phyloP scores from a whole-genome alignment of 2,329 filamentous ascomycete species.

The Pseudogymnoascus sp. region DNA sequence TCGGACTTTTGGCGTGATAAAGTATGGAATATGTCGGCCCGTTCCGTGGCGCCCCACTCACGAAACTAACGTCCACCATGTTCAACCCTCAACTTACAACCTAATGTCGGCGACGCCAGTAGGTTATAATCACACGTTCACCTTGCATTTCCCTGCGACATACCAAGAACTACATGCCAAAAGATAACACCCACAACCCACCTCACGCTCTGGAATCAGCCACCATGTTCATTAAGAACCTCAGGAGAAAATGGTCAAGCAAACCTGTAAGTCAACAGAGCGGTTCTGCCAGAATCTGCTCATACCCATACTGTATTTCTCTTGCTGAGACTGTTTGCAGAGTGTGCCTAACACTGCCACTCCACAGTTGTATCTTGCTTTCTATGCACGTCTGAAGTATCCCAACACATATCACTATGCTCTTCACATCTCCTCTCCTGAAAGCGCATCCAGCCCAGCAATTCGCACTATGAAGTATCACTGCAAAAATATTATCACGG shows the following conservation, averaged over 20 bases:
- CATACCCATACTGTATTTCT: not conserved
- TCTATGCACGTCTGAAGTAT: not conserved
- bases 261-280: not conserved
- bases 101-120: not conserved
- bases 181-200: not conserved
- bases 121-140: not conserved
- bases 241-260: not conserved
- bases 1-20: not conserved
- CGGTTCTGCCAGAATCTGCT: not conserved
- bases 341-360: not conserved
- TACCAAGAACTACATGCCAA: not conserved
- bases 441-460: not conserved
- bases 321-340: not conserved
- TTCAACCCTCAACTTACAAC: not conserved
- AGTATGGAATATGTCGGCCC: not conserved
- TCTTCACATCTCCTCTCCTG: not conserved
- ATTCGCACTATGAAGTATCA: not conserved
- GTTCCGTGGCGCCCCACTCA: not conserved
- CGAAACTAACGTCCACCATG: not conserved
- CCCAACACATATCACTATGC: not conserved
- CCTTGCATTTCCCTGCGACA: no score
- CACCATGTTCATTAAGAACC: not conserved
- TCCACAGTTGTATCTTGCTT: not conserved
- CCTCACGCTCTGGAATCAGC: not conserved
- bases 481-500: constrained; percentile 31